These are phyloP conservation scores for Fomitopsis pulvina DNA, from an alignment of 768 basidiomycete genomes.

Conservation along the genomic window DNA sequence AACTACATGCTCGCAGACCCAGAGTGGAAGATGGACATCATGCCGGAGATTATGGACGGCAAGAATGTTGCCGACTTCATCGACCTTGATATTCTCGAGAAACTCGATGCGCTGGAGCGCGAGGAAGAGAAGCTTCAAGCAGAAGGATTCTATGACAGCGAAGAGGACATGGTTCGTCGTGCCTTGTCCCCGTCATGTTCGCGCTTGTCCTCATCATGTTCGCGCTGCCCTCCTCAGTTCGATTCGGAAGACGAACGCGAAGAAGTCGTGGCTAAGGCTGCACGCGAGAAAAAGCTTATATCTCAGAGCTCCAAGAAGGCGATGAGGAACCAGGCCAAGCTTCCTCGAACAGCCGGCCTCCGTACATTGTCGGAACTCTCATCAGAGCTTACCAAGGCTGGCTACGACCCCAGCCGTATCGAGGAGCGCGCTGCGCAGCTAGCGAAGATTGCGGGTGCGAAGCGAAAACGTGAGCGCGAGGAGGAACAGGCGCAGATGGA, in stretches of 20 bases:
- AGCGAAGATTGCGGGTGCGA: conserved; percentile 63
- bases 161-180: conserved; percentile 70
- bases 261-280: conserved; percentile 49
- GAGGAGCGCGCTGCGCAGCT: conserved; percentile 83
- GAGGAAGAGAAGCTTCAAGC: conserved; percentile 93
- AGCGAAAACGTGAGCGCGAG: conserved; percentile 62
- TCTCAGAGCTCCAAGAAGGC: conserved; percentile 81
- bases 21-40: conserved; percentile 91
- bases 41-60: conserved; percentile 99
- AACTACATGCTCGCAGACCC: conserved; percentile 84
- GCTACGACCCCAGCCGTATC: conserved; percentile 82
- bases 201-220: not conserved
- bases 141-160: conserved; percentile 92
- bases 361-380: conserved; percentile 71
- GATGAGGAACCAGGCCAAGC: conserved; percentile 75
- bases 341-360: conserved; percentile 70
- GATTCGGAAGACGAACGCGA: conserved; percentile 74
- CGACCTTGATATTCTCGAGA: conserved; percentile 94
- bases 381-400: conserved; percentile 75
- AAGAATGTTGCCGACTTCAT: conserved; percentile 99
- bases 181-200: not conserved
- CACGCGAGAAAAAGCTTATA: conserved; percentile 60
- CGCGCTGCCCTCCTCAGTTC: conserved; percentile 20
- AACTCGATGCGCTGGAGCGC: conserved; percentile 92
- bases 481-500: conserved; percentile 63